These are phyloP conservation scores for Scutellaria barbata DNA, from an alignment of 257 asterid genomes.

Conservation along the genomic window DNA sequence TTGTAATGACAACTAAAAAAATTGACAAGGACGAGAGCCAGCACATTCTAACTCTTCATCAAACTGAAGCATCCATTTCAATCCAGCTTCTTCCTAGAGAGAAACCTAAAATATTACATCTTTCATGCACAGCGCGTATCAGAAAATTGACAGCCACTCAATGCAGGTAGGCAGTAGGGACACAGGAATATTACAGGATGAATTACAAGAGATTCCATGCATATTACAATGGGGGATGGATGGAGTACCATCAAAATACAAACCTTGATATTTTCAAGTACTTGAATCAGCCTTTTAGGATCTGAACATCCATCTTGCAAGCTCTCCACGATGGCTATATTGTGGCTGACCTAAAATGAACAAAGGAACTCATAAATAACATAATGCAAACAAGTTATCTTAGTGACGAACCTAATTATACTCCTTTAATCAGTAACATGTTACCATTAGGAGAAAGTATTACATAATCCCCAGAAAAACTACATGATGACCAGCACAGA, in stretches of 20 bases:
- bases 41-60: not conserved
- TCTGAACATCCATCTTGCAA: constrained; percentile 73
- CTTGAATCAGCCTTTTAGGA: constrained; percentile 73
- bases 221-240: not conserved
- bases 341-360: constrained; percentile 68
- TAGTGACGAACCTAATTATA: not conserved
- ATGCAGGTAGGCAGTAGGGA: constrained; percentile 5
- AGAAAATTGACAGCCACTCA: not conserved
- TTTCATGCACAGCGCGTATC: not conserved
- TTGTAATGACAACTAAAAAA: not conserved
- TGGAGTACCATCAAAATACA: constrained; percentile 36
- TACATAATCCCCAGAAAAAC: constrained; percentile 10
- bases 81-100: constrained; percentile 11
- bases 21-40: not conserved
- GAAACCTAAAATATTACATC: not conserved
- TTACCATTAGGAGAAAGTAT: not conserved
- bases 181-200: not conserved
- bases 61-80: constrained; percentile 14
- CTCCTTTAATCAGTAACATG: not conserved
- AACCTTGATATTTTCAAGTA: constrained; percentile 77
- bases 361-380: not conserved
- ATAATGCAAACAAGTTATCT: not conserved
- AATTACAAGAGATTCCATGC: constrained; percentile 11
- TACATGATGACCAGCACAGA: not conserved
- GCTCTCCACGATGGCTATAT: constrained; percentile 69